These are phyloP conservation scores for Lophiostoma macrostomum DNA, from an alignment of 495 filamentous ascomycete species.

Conservation along the genomic window DNA sequence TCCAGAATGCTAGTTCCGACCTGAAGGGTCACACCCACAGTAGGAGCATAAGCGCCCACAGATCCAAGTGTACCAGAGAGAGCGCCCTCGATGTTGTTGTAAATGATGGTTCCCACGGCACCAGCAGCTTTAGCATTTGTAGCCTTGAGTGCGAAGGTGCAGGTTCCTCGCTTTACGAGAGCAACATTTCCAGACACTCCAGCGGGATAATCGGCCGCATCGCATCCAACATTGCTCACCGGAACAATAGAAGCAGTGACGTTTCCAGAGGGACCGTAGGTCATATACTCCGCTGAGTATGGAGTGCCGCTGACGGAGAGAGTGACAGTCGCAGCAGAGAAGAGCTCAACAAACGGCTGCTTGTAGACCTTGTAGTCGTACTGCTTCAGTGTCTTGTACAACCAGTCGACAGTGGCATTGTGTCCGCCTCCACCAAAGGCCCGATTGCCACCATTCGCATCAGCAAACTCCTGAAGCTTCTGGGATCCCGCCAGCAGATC, in stretches of 20 bases:
- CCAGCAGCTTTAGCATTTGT: conserved; percentile 57
- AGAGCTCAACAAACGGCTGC: conserved; percentile 58
- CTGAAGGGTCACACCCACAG: conserved; percentile 52
- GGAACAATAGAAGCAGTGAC: conserved; percentile 46
- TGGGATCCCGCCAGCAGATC: too few relatives aligned
- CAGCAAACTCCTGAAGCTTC: conserved; percentile 44
- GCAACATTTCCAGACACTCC: conserved; percentile 56
- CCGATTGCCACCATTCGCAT: conserved; percentile 45
- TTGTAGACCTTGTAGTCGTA: conserved; percentile 58
- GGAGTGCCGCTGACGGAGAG: too few relatives aligned
- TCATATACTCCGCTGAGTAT: conserved; percentile 38
- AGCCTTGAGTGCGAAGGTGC: conserved; percentile 60
- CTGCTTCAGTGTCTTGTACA: conserved; percentile 47
- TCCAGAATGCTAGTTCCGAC: conserved; percentile 51
- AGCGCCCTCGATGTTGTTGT: conserved; percentile 60
- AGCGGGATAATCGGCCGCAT: conserved; percentile 52
- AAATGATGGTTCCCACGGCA: conserved; percentile 58
- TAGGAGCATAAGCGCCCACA: conserved; percentile 50
- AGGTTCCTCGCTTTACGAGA: conserved; percentile 60
- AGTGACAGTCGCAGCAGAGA: conserved; percentile 38
- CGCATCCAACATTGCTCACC: conserved; percentile 35
- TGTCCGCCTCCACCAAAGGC: conserved; percentile 51
- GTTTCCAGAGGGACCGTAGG: conserved; percentile 50
- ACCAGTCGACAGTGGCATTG: conserved; percentile 47
- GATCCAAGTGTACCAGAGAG: conserved; percentile 57